phyloP scores from a whole-genome alignment of 192 early-diverging fungal species.

The Mortierella alpina region DNA sequence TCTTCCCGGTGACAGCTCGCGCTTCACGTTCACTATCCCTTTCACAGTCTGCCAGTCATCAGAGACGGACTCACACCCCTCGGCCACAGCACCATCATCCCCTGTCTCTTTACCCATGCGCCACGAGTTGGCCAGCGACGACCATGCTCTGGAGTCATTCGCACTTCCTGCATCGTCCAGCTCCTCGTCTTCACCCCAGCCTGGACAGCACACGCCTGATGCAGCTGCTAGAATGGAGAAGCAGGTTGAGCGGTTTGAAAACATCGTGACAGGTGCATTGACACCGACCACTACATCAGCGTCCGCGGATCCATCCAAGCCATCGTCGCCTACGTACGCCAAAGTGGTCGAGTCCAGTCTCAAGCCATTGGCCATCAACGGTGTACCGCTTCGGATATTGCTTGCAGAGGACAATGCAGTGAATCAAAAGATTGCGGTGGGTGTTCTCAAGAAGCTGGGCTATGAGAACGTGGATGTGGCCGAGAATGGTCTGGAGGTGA shows the following conservation, averaged over 20 bases:
- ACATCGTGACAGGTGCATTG: background rate
- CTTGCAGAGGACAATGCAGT: constrained; percentile 55
- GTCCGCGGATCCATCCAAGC: constrained; percentile 8
- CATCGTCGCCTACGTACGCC: constrained; percentile 29
- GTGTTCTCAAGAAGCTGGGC: constrained; percentile 62
- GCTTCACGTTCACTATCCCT: constrained; percentile 51
- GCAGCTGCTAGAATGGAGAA: too few relatives aligned
- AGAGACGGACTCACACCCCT: constrained; percentile 32
- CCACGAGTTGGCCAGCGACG: background rate
- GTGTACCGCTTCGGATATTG: constrained; percentile 35
- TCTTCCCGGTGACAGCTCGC: constrained; percentile 8
- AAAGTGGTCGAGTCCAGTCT: constrained; percentile 39
- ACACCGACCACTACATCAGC: background rate
- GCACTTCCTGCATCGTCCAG: background rate
- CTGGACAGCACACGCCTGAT: too few relatives aligned
- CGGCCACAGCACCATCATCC: constrained; percentile 38
- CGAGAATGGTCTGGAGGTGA: constrained; percentile 61
- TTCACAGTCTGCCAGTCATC: constrained; percentile 47
- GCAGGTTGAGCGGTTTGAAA: background rate
- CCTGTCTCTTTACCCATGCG: constrained; percentile 10
- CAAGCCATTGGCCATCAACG: constrained; percentile 33
- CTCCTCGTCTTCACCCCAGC: background rate
- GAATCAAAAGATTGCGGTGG: constrained; percentile 65
- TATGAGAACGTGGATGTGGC: constrained; percentile 60
- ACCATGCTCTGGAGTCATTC: background rate